These are phyloP conservation scores for Mycena capillaripes DNA, from an alignment of 768 basidiomycete species.

Conservation along the genomic window DNA sequence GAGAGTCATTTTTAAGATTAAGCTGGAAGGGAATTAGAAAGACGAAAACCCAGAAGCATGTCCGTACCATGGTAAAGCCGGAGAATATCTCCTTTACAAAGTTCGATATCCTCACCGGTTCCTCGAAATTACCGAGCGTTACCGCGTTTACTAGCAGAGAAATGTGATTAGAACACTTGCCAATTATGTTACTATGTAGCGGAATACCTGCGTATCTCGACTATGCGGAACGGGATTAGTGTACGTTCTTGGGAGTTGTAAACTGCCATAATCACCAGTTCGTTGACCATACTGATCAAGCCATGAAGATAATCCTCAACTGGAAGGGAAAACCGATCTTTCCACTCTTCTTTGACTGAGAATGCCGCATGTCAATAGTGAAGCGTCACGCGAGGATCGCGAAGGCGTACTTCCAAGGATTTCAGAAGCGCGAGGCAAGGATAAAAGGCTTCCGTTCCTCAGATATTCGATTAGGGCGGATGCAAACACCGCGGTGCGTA, in stretches of 20 bases:
- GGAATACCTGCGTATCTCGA: constrained; percentile 83
- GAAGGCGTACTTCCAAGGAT: constrained; percentile 74
- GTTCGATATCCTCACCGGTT: constrained; percentile 80
- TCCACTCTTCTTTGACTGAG: constrained; percentile 79
- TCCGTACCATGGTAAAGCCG: constrained; percentile 84
- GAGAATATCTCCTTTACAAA: constrained; percentile 87
- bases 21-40: constrained; percentile 57
- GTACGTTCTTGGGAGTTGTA: background rate
- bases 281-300: constrained; percentile 83
- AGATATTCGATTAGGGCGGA: constrained; percentile 79
- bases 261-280: constrained; percentile 68
- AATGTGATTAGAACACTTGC: background rate
- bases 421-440: constrained; percentile 64
- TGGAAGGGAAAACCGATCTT: constrained; percentile 71
- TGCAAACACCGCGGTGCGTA: constrained; percentile 76
- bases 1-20: constrained; percentile 84
- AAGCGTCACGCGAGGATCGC: background rate
- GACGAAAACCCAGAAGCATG: background rate
- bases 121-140: constrained; percentile 85
- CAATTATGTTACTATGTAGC: constrained; percentile 64
- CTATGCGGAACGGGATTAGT: constrained; percentile 51
- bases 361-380: background rate
- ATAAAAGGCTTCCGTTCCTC: constrained; percentile 67
- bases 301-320: constrained; percentile 89
- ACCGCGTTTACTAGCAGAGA: constrained; percentile 57